These are phyloP conservation scores for Centaurea solstitialis DNA, from an alignment of 129 eudicot species.

Conservation along the genomic window DNA sequence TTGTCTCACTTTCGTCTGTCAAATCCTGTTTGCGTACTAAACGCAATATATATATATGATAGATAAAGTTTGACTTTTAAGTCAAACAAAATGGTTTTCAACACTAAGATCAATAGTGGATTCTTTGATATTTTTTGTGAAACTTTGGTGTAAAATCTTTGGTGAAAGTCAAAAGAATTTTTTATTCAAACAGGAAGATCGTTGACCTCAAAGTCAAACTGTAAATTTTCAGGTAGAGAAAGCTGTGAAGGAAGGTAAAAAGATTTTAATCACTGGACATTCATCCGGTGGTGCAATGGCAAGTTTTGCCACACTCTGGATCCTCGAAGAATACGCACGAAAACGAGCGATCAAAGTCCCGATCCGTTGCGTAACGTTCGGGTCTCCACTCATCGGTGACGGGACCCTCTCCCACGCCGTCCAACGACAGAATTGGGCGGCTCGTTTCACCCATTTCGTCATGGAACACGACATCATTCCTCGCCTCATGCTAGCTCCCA, in stretches of 20 bases:
- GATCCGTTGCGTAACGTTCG: slow-evolving; percentile 39
- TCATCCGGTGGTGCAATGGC: slow-evolving; percentile 71
- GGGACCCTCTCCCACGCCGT: slow-evolving; percentile 54
- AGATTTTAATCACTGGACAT: slow-evolving; percentile 67
- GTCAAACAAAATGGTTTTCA: too few relatives aligned
- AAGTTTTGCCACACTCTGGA: slow-evolving; percentile 73
- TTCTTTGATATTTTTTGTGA: too few relatives aligned
- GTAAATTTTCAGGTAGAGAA: slow-evolving; percentile 59
- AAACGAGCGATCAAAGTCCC: neutral
- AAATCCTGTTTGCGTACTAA: too few relatives aligned
- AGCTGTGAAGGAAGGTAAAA: slow-evolving; percentile 50
- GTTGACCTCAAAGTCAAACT: slow-evolving; percentile 6
- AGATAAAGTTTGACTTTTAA: neutral
- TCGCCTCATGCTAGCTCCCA: slow-evolving; percentile 68
- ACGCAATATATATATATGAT: too few relatives aligned
- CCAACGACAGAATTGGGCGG: slow-evolving; percentile 65
- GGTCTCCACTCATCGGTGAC: slow-evolving; percentile 73
- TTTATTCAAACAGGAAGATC: neutral
- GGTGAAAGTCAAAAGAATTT: neutral
- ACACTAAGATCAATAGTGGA: too few relatives aligned
- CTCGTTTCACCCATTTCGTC: slow-evolving; percentile 61
- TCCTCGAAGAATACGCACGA: slow-evolving; percentile 52
- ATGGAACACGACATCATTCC: slow-evolving; percentile 72
- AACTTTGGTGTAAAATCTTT: neutral
- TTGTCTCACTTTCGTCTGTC: too few relatives aligned